Base-by-base conservation (phyloP, 495 filamentous ascomycete genomes). In the Cryomyces minteri region DNA sequence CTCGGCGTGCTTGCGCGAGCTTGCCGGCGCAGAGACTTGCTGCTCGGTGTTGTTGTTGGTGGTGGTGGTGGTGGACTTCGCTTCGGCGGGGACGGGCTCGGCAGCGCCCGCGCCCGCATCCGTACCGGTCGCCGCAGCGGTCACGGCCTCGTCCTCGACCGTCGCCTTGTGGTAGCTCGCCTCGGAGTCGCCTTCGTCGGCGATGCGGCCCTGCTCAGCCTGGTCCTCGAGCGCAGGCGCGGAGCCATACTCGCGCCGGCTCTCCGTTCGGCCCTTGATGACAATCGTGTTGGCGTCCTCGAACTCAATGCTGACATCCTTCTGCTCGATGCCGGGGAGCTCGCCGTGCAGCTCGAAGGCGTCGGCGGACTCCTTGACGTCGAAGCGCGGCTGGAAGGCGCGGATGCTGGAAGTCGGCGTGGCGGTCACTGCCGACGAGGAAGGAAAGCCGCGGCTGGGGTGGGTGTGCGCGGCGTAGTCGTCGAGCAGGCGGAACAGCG, bases 311-410 rank as follows among this genome's bases (percentile, higher is more conserved):
- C 74, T 64, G 50, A 94, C 62, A 54, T 92, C 69, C 47, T 80
- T 73, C 56, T 84, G 80, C 41, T 82, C 72, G 40, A 87, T 69
- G 36, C 88, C 88, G 0, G 88, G 85, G 0, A 94, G 72, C 61
- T 94, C 88, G 53, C 86, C 87, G 54, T 90, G 76, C 2, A 96
- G 77, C 53, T 87, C 72, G 61, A 88, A 96, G 52, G 57, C 58
- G 10, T 75, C 56, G 38, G 71, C 65, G 2, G 67, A 60, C 62
- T 94, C 86, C 46, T 72, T 71, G 40, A 93, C 70, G 57, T 95
- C 88, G 63, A 95, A 94, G 49, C 74, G 74, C 1, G 84, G 84
- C 6, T 64, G 58, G 66, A 84, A 87, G 41, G 69, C 62, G 25
- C 54, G 62, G 31, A 60, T 49, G 54, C 29, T 48, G 50, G 47